These are phyloP conservation scores for Clausena lansium DNA, from an alignment of 345 rosid genomes.

Conservation along the genomic window DNA sequence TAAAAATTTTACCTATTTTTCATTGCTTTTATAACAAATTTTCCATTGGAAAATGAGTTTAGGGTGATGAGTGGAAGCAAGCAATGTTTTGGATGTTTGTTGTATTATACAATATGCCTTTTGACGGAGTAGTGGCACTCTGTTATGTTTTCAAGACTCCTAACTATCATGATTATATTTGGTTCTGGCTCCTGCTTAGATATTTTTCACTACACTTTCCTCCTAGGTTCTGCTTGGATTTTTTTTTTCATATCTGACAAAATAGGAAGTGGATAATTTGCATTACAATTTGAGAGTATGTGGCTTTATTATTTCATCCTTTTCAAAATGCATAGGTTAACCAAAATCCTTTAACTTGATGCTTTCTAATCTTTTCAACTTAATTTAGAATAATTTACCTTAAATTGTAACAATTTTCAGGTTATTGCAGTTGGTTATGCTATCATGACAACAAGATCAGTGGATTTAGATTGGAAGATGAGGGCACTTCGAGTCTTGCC, in stretches of 20 bases:
- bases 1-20: not conserved
- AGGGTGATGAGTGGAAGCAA: not conserved
- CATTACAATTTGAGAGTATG: not conserved
- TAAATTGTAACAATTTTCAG: conserved; percentile 31
- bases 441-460: conserved; percentile 54
- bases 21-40: not conserved
- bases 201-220: not conserved
- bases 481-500: conserved; percentile 66
- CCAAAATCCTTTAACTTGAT: not conserved
- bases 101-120: not conserved
- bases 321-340: not conserved
- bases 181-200: not conserved
- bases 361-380: not conserved
- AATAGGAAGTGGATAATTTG: not conserved
- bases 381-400: not conserved
- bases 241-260: not conserved
- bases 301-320: not conserved
- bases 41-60: not conserved
- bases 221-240: not conserved
- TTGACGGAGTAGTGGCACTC: not conserved
- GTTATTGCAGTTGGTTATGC: conserved; percentile 70
- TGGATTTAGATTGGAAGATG: conserved; percentile 66
- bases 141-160: not conserved
- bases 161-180: not conserved
- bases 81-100: not conserved